Conservation (phyloP, 2,329 filamentous ascomycete species). For the Pseudopithomyces chartarum region DNA sequence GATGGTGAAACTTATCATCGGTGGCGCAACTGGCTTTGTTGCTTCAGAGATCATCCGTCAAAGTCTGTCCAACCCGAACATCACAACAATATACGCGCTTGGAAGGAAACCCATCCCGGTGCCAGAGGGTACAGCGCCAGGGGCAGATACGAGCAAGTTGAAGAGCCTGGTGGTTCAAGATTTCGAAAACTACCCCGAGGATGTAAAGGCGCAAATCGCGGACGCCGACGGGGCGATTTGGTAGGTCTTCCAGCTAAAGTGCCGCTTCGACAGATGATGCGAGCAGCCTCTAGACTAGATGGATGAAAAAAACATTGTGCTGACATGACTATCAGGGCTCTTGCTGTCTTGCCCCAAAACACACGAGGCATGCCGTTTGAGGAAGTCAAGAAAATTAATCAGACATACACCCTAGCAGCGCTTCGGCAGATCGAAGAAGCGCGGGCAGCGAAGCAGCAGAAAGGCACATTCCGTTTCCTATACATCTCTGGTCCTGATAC, state of each 20-base stretch:
- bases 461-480: slow-evolving; percentile 7
- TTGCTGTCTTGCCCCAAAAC: slow-evolving; percentile 4
- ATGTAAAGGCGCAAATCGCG: slow-evolving; percentile 9
- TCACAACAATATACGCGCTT: slow-evolving; percentile 4
- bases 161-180: slow-evolving; percentile 10
- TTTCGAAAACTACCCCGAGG: slow-evolving; percentile 8
- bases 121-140: background rate
- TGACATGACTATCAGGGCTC: background rate
- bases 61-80: slow-evolving; percentile 1
- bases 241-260: background rate
- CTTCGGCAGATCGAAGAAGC: slow-evolving; percentile 6
- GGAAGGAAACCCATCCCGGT: slow-evolving; percentile 3
- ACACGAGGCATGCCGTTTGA: slow-evolving; percentile 4
- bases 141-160: slow-evolving; percentile 2
- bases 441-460: background rate
- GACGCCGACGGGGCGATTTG: slow-evolving; percentile 10
- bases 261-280: too few species aligned
- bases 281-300: background rate
- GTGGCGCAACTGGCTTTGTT: slow-evolving; percentile 9
- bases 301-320: too few species aligned
- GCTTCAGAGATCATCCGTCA: slow-evolving; percentile 4
- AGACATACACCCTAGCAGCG: slow-evolving; percentile 5
- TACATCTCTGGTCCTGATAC: slow-evolving; percentile 7
- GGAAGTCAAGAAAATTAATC: slow-evolving; percentile 5
- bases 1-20: slow-evolving; percentile 9